Base-by-base conservation (phyloP, 768 basidiomycete species). In the Lepiota brunneoincarnata region DNA sequence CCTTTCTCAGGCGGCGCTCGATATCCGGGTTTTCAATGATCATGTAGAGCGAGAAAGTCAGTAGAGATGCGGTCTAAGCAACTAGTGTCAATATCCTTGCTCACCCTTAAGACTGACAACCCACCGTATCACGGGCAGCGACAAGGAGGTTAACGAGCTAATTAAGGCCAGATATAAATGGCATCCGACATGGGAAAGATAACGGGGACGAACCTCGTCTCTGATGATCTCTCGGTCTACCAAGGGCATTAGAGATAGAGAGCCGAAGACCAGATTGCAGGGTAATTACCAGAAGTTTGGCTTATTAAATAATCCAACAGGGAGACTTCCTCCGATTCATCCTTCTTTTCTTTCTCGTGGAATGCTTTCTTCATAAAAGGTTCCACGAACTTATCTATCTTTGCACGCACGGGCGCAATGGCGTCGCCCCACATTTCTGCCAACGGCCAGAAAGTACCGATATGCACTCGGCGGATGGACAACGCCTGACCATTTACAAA, bases 71-170 rank as follows among this genome's bases (percentile, higher is more conserved):
- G 6, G 76, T 78, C 72, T 73, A 45, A 31, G 7, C 31, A 31
- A 3, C 2, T 31, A 10, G 31, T 9, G 31, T 31, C 31, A 31
- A 31, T 9, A 10, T 9, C 31, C 31, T 10, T 31, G 7, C 31
- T 31, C 31, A 24, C 20, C 34, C 3, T 14, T n/a, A 17, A 46
- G 24, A 55, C 7, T 31, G n/a, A 31, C 7, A 17, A 63, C 70
- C 21, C 48, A 76, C 76, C 2, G 83, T 86, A 54, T 86, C 84
- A 24, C 81, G 72, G 7, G 79, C 81, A 18, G 82, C 82, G 17
- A 84, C 70, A n/a, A 81, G 65, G 36, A 84, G 77, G 57, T 83
- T 83, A n/a, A 82, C 59, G 17, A 53, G 47, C 47, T 21, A 28
- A 49, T 43, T 26, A 15, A 31, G 20, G 54, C 57, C 14, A 57